phyloP scores from a whole-genome alignment of 2,329 filamentous ascomycete genomes.

The Trichoderma citrinoviride region DNA sequence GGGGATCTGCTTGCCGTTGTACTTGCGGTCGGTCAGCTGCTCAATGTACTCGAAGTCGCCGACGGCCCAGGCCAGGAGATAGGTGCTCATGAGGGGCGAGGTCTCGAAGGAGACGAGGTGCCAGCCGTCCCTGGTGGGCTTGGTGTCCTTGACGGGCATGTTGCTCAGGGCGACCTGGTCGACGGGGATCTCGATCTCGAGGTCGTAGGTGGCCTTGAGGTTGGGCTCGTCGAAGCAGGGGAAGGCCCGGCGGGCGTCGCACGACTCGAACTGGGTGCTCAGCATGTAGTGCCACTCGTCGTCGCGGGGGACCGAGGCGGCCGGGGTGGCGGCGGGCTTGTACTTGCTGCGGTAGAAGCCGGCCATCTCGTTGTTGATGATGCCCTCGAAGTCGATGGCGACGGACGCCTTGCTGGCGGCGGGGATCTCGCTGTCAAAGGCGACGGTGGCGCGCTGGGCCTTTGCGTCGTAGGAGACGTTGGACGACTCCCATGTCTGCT shows the following conservation, averaged over 20 bases:
- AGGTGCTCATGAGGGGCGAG: slow-evolving; percentile 87
- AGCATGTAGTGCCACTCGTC: slow-evolving; percentile 70
- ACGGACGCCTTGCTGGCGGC: slow-evolving; percentile 64
- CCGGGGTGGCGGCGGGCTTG: slow-evolving; percentile 70
- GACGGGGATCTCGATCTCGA: slow-evolving; percentile 85
- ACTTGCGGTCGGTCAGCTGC: slow-evolving; percentile 81
- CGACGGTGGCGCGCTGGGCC: slow-evolving; percentile 77
- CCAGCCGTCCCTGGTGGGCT: slow-evolving; percentile 59
- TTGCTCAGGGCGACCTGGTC: slow-evolving; percentile 90
- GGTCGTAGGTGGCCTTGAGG: slow-evolving; percentile 92
- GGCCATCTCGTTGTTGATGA: slow-evolving; percentile 86
- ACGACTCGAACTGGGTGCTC: slow-evolving; percentile 96
- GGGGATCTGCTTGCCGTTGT: slow-evolving; percentile 86
- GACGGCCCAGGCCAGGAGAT: slow-evolving; percentile 88
- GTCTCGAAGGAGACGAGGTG: slow-evolving; percentile 76
- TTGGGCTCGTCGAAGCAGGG: slow-evolving; percentile 98
- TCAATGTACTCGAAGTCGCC: slow-evolving; percentile 98
- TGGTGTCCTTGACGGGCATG: slow-evolving; percentile 81
- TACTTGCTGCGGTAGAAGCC: slow-evolving; percentile 95
- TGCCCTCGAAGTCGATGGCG: slow-evolving; percentile 72
- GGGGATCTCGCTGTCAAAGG: slow-evolving; percentile 70
- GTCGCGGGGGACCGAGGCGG: slow-evolving; percentile 74
- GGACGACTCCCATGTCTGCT: slow-evolving; percentile 58
- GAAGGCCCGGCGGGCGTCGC: slow-evolving; percentile 90
- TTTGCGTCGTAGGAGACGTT: slow-evolving; percentile 77